These are phyloP conservation scores for Kuraishia hungarica DNA, from an alignment of 805 yeast genomes.

Conservation along the genomic window DNA sequence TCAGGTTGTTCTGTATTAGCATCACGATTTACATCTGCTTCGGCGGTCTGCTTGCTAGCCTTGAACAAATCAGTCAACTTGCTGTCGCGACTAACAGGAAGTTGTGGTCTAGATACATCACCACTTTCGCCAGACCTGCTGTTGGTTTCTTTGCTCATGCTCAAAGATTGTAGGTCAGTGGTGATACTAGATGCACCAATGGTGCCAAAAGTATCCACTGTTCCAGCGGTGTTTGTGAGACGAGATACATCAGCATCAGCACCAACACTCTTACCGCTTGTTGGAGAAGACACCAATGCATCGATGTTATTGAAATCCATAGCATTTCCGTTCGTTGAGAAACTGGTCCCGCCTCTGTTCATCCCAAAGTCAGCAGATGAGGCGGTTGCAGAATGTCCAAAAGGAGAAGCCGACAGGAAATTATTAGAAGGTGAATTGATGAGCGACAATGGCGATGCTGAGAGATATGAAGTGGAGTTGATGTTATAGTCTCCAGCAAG, in stretches of 20 bases:
- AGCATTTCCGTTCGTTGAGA: slow-evolving; percentile 18
- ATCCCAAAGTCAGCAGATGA: background rate
- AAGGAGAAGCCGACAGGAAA: background rate
- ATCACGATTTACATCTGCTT: background rate
- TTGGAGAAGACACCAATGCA: background rate
- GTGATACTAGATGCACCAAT: background rate
- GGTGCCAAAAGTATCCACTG: background rate
- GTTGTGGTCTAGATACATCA: background rate
- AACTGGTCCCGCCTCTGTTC: background rate
- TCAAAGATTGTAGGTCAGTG: background rate
- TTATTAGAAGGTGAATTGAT: slow-evolving; percentile 8
- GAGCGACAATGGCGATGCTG: slow-evolving; percentile 30
- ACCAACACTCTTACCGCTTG: background rate
- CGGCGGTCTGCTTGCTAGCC: background rate
- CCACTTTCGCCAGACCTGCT: background rate
- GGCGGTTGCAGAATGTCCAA: background rate
- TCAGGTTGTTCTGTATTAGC: background rate
- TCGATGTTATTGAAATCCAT: slow-evolving; percentile 1
- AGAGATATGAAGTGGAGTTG: slow-evolving; percentile 28
- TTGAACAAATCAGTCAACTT: background rate
- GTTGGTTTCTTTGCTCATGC: background rate
- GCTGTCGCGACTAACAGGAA: background rate
- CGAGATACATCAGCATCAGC: background rate
- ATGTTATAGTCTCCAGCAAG: slow-evolving; percentile 20
- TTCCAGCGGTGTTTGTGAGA: background rate